Percentiles rank a stretch among this genome's conserved stretches.
phyloP scores from a whole-genome alignment of 768 basidiomycete genomes.

The Lactarius indigo region DNA sequence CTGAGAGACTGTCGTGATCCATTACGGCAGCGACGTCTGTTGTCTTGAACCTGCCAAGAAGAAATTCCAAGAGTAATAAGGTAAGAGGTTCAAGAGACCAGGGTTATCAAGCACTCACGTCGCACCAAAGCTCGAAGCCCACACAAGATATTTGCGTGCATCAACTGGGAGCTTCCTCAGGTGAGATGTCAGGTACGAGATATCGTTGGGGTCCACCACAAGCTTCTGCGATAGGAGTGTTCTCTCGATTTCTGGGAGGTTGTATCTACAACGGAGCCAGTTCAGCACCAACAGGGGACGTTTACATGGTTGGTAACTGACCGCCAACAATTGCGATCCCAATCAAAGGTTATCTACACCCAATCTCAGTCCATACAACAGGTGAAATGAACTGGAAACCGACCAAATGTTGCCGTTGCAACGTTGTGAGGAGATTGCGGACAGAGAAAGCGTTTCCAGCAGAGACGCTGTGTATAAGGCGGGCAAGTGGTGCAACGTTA shows the following conservation, averaged over 20 bases:
- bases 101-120: conserved; percentile 42
- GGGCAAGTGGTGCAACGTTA: conserved; percentile 50
- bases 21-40: conserved; percentile 70
- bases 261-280: conserved; percentile 38
- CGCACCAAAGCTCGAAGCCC: conserved; percentile 72
- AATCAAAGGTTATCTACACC: conserved; percentile 58
- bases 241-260: conserved; percentile 54
- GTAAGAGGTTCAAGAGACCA: background rate
- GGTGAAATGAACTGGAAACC: conserved; percentile 27
- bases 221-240: conserved; percentile 49
- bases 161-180: conserved; percentile 60
- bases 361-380: conserved; percentile 9
- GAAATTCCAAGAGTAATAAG: conserved; percentile 3
- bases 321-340: conserved; percentile 65
- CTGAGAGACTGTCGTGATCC: conserved; percentile 65
- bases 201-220: conserved; percentile 55
- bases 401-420: conserved; percentile 63
- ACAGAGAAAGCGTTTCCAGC: conserved; percentile 71
- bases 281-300: background rate
- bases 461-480: conserved; percentile 53
- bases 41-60: conserved; percentile 55
- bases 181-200: conserved; percentile 56
- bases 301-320: conserved; percentile 34
- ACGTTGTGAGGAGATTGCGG: conserved; percentile 56
- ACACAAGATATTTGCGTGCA: conserved; percentile 61